phyloP scores from a whole-genome alignment of 768 basidiomycete genomes.

The Tulasnella calospora region DNA sequence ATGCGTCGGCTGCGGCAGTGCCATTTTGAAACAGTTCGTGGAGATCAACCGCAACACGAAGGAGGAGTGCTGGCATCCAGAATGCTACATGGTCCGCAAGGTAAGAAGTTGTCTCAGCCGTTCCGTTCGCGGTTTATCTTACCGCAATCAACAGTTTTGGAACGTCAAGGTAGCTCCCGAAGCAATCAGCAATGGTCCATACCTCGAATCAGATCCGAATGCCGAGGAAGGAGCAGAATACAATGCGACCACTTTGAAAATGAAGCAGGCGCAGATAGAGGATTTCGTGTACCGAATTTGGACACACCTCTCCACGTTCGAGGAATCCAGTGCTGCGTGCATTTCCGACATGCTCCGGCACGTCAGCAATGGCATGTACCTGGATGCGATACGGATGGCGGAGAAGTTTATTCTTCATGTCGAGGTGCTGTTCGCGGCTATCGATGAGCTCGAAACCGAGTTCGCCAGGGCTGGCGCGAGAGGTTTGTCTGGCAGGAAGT shows the following conservation, averaged over 20 bases:
- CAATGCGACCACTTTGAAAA: constrained; percentile 71
- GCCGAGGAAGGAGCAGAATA: constrained; percentile 76
- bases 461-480: constrained; percentile 75
- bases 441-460: constrained; percentile 91
- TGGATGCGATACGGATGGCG: constrained; percentile 96
- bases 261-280: constrained; percentile 91
- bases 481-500: constrained; percentile 48
- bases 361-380: constrained; percentile 93
- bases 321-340: constrained; percentile 98
- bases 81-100: constrained; percentile 99
- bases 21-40: constrained; percentile 98
- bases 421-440: constrained; percentile 92
- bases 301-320: constrained; percentile 97
- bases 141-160: constrained; percentile 68
- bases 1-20: constrained; percentile 94
- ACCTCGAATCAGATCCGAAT: constrained; percentile 41
- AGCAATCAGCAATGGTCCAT: constrained; percentile 29
- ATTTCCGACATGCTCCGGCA: constrained; percentile 98
- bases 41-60: constrained; percentile 98
- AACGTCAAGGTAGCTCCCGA: constrained; percentile 74
- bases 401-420: constrained; percentile 98
- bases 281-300: constrained; percentile 97
- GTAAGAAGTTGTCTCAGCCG: constrained; percentile 42
- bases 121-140: background rate
- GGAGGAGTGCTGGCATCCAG: constrained; percentile 99